Evolutionary conservation across 225 moss, liverwort and hornwort species (phyloP), one percentile per base, ranked within the genome.

Genomic region (Climacium dendroides): DNA sequence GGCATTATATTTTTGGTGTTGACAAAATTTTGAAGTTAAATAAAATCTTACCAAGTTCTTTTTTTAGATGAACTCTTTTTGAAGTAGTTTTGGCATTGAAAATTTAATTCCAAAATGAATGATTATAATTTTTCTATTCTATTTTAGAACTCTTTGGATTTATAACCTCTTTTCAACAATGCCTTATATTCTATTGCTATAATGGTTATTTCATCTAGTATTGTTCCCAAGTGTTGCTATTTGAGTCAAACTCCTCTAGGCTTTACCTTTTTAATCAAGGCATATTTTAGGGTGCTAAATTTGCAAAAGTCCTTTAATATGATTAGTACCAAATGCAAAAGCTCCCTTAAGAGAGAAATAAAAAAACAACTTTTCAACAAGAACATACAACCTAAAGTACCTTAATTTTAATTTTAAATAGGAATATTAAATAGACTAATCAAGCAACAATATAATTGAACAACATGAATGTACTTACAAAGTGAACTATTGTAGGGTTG

Each of bases 21-120:
- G n/a, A 22, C 20, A n/a, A 66, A 6, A n/a, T 4, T 66, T 37
- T 12, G 12, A 67, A 67, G 13, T 37, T 37, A 7, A 67, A 23
- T 23, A 37, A 37, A 67, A 37, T 19, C 22, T 66, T 4, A 66
- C 2, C 23, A 67, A 67, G 11, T 66, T n/a, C 20, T 1, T 11
- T 65, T 13, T 4, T 9, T 2, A 22, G 0, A 66, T 0, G 1
- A 67, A 37, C 13, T 37, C 1, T 13, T 67, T 4, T 7, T 13
- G 1, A 67, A 67, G 23, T 37, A 13, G 7, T 67, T 67, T 37
- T 37, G 13, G 20, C 23, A n/a, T 66, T 1, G 7, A 66, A 66
- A 37, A 7, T 22, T 7, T 0, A 1, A 22, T 37, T 6, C 7
- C 1, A 11, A n/a, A 66, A 37, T 12, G 22, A 4, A n/a, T 37